Percentiles rank a stretch among this genome's conserved stretches.
Evolutionary conservation across 441 rosid species (phyloP).

Genomic region (Manihot esculenta): DNA sequence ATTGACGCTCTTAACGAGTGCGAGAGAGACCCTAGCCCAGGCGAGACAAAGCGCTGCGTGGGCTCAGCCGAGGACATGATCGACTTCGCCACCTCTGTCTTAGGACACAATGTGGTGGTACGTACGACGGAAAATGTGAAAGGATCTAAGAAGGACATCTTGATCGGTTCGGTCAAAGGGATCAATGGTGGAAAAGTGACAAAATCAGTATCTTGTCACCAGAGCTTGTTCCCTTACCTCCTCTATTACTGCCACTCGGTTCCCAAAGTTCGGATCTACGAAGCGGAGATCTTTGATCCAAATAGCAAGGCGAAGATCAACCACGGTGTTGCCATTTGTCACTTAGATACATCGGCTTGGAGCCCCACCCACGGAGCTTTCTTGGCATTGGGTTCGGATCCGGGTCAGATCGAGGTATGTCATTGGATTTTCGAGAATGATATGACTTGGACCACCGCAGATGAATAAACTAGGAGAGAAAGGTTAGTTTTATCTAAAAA

Average conservation of each 20-base stretch:
- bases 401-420: slow-evolving; percentile 86
- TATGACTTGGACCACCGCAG: slow-evolving; percentile 82
- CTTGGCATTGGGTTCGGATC: slow-evolving; percentile 68
- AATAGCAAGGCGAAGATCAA: slow-evolving; percentile 55
- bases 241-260: slow-evolving; percentile 96
- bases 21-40: slow-evolving; percentile 73
- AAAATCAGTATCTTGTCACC: no score
- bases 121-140: slow-evolving; percentile 63
- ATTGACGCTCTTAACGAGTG: slow-evolving; percentile 67
- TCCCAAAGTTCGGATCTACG: slow-evolving; percentile 85
- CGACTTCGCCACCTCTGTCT: slow-evolving; percentile 77
- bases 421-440: slow-evolving; percentile 98
- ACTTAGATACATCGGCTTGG: slow-evolving; percentile 89
- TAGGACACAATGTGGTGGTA: slow-evolving; percentile 65
- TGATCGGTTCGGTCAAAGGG: slow-evolving; percentile 69
- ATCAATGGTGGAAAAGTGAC: slow-evolving; percentile 78
- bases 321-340: slow-evolving; percentile 91
- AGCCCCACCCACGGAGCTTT: slow-evolving; percentile 87
- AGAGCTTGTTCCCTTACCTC: slow-evolving; percentile 81
- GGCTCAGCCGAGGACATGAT: slow-evolving; percentile 89
- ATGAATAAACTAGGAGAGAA: slow-evolving; percentile 6
- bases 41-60: slow-evolving; percentile 92
- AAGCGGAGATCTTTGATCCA: slow-evolving; percentile 72
- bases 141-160: slow-evolving; percentile 61
- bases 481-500: slow-evolving; percentile 22